phyloP scores from a whole-genome alignment of 345 rosid genomes.

The Diplotaxis tenuifolia region DNA sequence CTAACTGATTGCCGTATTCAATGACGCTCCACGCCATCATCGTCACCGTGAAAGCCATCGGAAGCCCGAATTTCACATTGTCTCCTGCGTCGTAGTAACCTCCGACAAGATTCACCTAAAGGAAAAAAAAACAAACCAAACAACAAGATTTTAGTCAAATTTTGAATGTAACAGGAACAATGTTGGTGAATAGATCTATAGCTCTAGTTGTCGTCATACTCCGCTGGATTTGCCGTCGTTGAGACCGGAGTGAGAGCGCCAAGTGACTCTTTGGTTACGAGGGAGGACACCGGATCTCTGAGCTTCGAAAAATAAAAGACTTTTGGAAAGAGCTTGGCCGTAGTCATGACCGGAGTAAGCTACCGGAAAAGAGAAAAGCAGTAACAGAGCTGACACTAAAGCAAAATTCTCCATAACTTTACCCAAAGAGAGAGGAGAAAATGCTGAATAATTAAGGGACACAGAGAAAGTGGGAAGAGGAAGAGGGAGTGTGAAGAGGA shows the following conservation, averaged over 20 bases:
- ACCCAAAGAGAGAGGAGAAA: background rate
- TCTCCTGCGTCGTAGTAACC: conserved; percentile 99
- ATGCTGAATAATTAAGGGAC: conserved; percentile 16
- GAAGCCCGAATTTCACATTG: conserved; percentile 97
- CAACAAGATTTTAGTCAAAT: background rate
- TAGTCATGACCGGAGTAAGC: conserved; percentile 87
- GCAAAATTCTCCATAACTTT: conserved; percentile 26
- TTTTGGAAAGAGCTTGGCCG: conserved; percentile 82
- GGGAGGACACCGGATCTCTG: conserved; percentile 97
- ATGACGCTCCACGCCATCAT: conserved; percentile 99
- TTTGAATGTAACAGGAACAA: conserved; percentile 1
- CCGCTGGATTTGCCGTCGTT: conserved; percentile 95
- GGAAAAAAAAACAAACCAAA: background rate
- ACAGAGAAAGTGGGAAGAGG: background rate
- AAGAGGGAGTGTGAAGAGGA: background rate
- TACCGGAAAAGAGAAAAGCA: conserved; percentile 56
- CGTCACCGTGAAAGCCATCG: conserved; percentile 97
- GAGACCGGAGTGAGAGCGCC: conserved; percentile 94
- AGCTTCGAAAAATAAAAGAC: conserved; percentile 96
- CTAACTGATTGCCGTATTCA: conserved; percentile 84
- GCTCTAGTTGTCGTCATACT: conserved; percentile 44
- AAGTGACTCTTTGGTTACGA: conserved; percentile 73
- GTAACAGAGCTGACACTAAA: conserved; percentile 48
- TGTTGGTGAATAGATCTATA: too few species aligned
- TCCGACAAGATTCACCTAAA: conserved; percentile 91